Evolutionary conservation across 2,329 filamentous ascomycete species (phyloP).

Genomic region (Penicillium concentricum): DNA sequence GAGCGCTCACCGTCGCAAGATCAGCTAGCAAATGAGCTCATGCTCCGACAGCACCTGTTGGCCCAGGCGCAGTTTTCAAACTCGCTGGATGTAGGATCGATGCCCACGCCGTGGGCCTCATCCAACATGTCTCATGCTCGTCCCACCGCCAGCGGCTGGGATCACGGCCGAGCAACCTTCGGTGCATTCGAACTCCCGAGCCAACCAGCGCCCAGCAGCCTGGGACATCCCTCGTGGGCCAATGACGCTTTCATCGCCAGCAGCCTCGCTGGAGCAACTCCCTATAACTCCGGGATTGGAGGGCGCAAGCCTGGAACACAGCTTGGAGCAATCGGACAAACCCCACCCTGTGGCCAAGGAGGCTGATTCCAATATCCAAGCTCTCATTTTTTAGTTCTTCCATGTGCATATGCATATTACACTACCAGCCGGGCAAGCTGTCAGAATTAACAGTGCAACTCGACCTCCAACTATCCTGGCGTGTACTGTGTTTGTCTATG

Average conservation of each 20-base stretch:
- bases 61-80: slow-evolving; percentile 25
- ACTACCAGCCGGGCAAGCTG: slow-evolving; percentile 1
- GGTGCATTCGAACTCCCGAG: slow-evolving; percentile 24
- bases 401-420: slow-evolving; percentile 9
- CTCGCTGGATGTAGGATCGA: slow-evolving; percentile 20
- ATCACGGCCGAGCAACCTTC: slow-evolving; percentile 18
- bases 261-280: slow-evolving; percentile 26
- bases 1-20: slow-evolving; percentile 26
- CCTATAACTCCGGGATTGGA: slow-evolving; percentile 25
- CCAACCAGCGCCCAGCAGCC: slow-evolving; percentile 28
- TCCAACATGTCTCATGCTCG: slow-evolving; percentile 15
- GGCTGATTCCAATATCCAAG: slow-evolving; percentile 36
- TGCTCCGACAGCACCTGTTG: slow-evolving; percentile 30
- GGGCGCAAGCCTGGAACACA: slow-evolving; percentile 31
- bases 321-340: slow-evolving; percentile 46
- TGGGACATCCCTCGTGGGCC: slow-evolving; percentile 35
- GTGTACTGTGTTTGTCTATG: not conserved
- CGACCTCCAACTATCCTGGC: slow-evolving; percentile 1
- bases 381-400: slow-evolving; percentile 7
- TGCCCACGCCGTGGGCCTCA: slow-evolving; percentile 28
- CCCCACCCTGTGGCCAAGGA: slow-evolving; percentile 50
- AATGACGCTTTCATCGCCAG: slow-evolving; percentile 39
- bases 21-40: slow-evolving; percentile 26
- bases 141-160: slow-evolving; percentile 26
- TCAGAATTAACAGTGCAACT: not conserved